Base-by-base conservation (phyloP, 2,329 filamentous ascomycete species). In the Pezicula radicicola region DNA sequence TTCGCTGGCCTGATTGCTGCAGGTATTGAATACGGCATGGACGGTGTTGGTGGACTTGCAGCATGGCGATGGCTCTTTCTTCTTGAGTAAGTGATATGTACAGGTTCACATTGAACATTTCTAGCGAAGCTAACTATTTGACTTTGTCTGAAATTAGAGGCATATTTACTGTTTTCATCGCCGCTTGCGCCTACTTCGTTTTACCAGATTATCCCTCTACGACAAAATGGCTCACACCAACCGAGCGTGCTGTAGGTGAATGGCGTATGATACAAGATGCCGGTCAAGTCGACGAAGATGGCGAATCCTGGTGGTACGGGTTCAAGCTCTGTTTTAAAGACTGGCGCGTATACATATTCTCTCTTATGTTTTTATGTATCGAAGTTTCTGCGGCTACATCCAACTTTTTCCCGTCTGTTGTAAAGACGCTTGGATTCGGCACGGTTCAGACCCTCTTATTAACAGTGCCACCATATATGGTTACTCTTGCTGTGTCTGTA, bases 31-130 rank as follows among this genome's bases (percentile, higher is more conserved):
- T 57, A 55, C 21, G 60, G 58, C 15, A 60, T 70, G 54, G 68
- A 72, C 46, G 63, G 64, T 0, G 66, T 70, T 4, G 78, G 82
- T 0, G 71, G 72, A 0, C 60, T 74, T 1, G 62, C 62, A 3
- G 73, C 74, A 10, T 78, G 73, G 74, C 67, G 72, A 49, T 79
- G 76, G 67, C 56, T 61, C 27, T 80, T 80, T 52, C 74, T 80
- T 41, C 61, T 80, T 5, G 76, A 80, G 56, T 76, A 77, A 2
- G 62, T 81, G 19, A 63, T 5, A 33, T 13, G 8, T 10, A 33
- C 9, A 12, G 7, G 30, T 33, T 13, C 30, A 33, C 30, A 13
- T 2, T 13, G 30, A 33, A 12, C 25, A 10, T 16, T 42, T 13
- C 12, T 25, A 18, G 18, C 25, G 40, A 42, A 16, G 18, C 12